Base-by-base conservation (phyloP, 2,329 filamentous ascomycete species). In the Phoma sp. region DNA sequence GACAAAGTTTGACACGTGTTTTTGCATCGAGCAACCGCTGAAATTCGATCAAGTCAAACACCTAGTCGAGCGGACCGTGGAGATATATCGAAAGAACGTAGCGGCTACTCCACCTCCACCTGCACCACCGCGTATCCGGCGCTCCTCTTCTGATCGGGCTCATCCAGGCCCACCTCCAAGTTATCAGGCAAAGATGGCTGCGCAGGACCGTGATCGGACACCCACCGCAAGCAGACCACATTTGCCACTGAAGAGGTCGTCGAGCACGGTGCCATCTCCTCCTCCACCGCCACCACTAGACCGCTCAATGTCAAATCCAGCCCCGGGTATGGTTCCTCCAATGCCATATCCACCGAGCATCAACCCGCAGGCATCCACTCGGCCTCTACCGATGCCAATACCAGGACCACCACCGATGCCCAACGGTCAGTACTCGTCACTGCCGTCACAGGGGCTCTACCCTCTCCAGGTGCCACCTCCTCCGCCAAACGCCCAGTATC, bases 21-120 rank as follows among this genome's bases (percentile, higher is more conserved):
- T 75, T 50, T 66, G 62, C 42, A 73, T 76, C 21, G 61, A 72
- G 40, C 62, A 60, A 20, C 60, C 72, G 4, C 57, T 76, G 20
- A 69, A 69, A 11, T 76, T 74, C 37, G 63, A 65, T 7, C 65
- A 75, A 60, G 60, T 76, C 23, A 66, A 72, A 32, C 57, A 51
- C 5, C 71, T 76, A 7, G 73, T 76, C 3, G 74, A 76, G 55
- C 66, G 73, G n/a, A 76, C 73, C 2, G 72, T 75, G 4, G 69
- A 74, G 18, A 62, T 76, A 4, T 75, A 71, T 30, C 67, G 73
- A 10, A 61, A 67, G 36, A 68, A 57, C 29, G 48, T 54, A 5
- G 52, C 60, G 2, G 42, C 65, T 2, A 59, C 61, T 10, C 56
- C 61, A 37, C 57, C 64, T 29, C 54, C 43, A n/a, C 54, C 58